Base-by-base conservation (phyloP, 139 green algal genomes). In the Chlorella vulgaris region DNA sequence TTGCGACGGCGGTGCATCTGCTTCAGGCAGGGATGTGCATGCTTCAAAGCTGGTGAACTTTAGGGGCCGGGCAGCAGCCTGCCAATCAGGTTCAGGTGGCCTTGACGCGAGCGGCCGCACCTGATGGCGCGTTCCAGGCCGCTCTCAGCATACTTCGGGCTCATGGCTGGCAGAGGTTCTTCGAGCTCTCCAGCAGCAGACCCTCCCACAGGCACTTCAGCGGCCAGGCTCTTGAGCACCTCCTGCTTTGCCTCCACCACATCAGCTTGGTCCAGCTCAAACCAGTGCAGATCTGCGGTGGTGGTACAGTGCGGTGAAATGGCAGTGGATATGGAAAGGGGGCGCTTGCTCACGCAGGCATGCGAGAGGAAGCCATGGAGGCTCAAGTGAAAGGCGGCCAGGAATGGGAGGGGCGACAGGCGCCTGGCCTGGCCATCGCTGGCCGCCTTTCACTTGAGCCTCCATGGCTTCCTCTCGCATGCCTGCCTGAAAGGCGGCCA, bases 211-310 rank as follows among this genome's bases (percentile, higher is more conserved):
- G 62, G 29, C 29, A 69, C 29, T 29, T 38, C 62, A 4, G 28
- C 62, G 4, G 26, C 74, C 2, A 80, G 74, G n/a, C 33, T 24
- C 28, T 61, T 18, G 55, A 80, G 67, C 61, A 28, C n/a, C 18
- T 26, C 10, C 39, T 74, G n/a, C 74, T 96, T 96, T 19, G 86
- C 88, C 0, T 26, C 68, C n/a, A 92, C 26, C 1, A 94, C 89
- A 29, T 91, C 89, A 1, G 33, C 33, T 6, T 61, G 33, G 79
- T 95, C 90, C 39, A 96, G 65, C 77, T 96, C 92, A 76, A 92
- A 89, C 91, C 91, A 95, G 31, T 26, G 21, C 43, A 93, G 2
- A 70, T 83, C 77, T 68, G 77, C 65, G 26, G 35, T 10, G 47
- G 47, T 58, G 47, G 15, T 24, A 10, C 47, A 15, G 13, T 10